Percentiles rank a stretch among this genome's conserved stretches.
These are phyloP conservation scores for Cercospora beticola DNA, from an alignment of 2,329 filamentous ascomycete genomes.

Conservation along the genomic window DNA sequence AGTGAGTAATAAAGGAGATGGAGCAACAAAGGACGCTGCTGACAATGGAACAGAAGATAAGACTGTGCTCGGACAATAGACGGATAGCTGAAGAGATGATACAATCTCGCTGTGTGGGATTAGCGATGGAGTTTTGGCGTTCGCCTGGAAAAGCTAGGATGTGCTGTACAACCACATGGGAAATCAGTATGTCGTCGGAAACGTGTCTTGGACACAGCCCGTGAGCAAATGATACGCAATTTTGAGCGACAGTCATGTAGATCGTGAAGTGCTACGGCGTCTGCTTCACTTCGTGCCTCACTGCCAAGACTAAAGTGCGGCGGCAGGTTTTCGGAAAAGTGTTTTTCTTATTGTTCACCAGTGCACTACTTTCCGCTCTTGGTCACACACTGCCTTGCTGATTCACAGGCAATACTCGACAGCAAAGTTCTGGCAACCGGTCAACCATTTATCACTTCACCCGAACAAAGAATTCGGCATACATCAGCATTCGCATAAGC, in stretches of 20 bases:
- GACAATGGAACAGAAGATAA: conserved; percentile 41
- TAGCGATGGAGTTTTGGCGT: conserved; percentile 32
- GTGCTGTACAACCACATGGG: neutral
- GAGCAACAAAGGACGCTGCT: neutral
- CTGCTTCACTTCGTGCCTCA: neutral
- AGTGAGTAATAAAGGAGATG: conserved; percentile 26
- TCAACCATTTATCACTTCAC: neutral
- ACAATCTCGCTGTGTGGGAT: conserved; percentile 14
- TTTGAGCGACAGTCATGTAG: neutral
- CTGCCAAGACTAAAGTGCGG: neutral
- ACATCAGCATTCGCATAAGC: neutral
- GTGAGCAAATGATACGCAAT: neutral
- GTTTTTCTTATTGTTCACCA: neutral
- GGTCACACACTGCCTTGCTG: neutral
- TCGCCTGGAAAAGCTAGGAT: neutral
- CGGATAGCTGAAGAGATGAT: neutral
- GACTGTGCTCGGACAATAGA: conserved; percentile 46
- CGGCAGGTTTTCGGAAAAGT: neutral
- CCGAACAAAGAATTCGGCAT: neutral
- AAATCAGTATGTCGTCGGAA: neutral
- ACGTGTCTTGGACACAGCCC: neutral
- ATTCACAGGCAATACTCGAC: neutral
- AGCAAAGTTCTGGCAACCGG: neutral
- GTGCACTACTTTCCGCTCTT: neutral
- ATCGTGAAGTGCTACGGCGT: neutral